A percentile compares a stretch with the other conserved stretches of the same genome.
Conservation (phyloP, 1,139 yeast species). For the Debaryomyces subglobosus region DNA sequence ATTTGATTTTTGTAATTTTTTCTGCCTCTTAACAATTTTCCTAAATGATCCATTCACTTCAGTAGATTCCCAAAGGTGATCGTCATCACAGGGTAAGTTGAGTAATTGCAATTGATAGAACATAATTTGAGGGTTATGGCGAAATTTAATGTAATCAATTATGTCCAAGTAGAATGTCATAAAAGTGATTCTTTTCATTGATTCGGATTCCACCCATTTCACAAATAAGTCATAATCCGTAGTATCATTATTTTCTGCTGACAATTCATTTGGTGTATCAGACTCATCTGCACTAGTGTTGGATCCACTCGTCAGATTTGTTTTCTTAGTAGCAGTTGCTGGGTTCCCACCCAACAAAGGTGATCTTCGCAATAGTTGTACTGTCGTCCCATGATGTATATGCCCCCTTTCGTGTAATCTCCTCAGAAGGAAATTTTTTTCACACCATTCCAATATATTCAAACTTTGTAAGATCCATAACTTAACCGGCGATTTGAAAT, state of each 20-base stretch:
- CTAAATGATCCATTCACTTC: conserved; percentile 45
- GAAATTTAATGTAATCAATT: conserved; percentile 77
- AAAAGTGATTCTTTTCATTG: conserved; percentile 74
- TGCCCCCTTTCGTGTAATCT: conserved; percentile 73
- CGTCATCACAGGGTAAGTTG: conserved; percentile 76
- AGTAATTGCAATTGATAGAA: conserved; percentile 75
- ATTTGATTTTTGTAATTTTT: conserved; percentile 26
- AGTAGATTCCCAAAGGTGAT: conserved; percentile 62
- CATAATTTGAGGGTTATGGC: conserved; percentile 69
- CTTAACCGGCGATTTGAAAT: conserved; percentile 61
- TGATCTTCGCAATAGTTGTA: conserved; percentile 70
- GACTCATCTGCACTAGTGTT: conserved; percentile 35
- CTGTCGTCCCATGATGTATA: conserved; percentile 75
- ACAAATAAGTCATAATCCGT: conserved; percentile 35
- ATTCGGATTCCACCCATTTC: conserved; percentile 78
- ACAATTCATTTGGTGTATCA: conserved; percentile 27
- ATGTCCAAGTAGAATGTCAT: conserved; percentile 82
- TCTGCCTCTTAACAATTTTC: conserved; percentile 43
- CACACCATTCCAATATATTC: conserved; percentile 64
- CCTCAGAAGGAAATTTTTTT: conserved; percentile 62
- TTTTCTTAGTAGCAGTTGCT: conserved; percentile 23
- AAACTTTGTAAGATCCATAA: conserved; percentile 71
- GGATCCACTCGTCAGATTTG: conserved; percentile 23
- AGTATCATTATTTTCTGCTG: conserved; percentile 20
- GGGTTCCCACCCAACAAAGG: conserved; percentile 78